Conservation (phyloP, 768 basidiomycete genomes). For the Tubosaeta sp. region DNA sequence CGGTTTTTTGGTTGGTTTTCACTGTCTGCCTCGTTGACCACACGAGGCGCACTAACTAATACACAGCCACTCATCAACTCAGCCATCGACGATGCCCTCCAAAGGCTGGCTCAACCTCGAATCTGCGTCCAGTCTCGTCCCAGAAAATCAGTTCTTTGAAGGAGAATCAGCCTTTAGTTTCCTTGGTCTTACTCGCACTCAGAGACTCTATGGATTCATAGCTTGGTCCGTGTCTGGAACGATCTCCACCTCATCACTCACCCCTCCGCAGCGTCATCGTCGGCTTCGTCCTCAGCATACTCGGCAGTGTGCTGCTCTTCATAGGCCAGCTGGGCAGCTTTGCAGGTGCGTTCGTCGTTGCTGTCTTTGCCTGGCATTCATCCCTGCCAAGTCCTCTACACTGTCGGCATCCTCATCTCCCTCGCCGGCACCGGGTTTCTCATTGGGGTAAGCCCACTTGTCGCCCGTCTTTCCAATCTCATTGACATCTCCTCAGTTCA, state of each 20-base stretch:
- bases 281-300: slow-evolving; percentile 76
- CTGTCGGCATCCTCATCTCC: slow-evolving; percentile 75
- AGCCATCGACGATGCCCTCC: slow-evolving; percentile 35
- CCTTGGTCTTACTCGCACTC: slow-evolving; percentile 72
- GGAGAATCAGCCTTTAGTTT: slow-evolving; percentile 84
- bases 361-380: not conserved
- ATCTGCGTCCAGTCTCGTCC: slow-evolving; percentile 53
- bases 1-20: not conserved
- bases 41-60: slow-evolving; percentile 18
- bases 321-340: slow-evolving; percentile 65
- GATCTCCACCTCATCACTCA: not conserved
- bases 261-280: slow-evolving; percentile 49
- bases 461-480: slow-evolving; percentile 1
- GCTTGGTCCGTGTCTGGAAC: slow-evolving; percentile 56
- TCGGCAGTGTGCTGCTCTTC: slow-evolving; percentile 77
- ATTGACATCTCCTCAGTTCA: slow-evolving; percentile 46
- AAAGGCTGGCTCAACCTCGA: slow-evolving; percentile 91
- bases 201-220: slow-evolving; percentile 81
- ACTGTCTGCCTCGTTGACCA: slow-evolving; percentile 23
- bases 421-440: slow-evolving; percentile 88
- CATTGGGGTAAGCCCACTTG: slow-evolving; percentile 62
- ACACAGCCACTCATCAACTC: not conserved
- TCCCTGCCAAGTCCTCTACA: slow-evolving; percentile 62
- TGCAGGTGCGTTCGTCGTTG: slow-evolving; percentile 53
- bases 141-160: slow-evolving; percentile 82